Conservation (phyloP, 495 filamentous ascomycete species). For the Rostrohypoxylon terebratum region DNA sequence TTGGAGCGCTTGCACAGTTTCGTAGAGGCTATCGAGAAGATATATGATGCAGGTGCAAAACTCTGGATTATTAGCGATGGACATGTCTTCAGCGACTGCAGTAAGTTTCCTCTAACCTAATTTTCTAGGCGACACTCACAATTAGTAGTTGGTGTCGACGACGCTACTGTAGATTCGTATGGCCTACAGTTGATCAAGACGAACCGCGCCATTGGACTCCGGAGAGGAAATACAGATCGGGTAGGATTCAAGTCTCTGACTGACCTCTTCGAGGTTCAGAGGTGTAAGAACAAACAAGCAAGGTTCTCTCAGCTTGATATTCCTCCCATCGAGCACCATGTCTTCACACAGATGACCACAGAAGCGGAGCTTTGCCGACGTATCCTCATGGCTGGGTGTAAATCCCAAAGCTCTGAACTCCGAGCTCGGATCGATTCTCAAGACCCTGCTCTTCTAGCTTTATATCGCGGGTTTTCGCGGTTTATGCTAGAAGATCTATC, state of each 20-base stretch:
- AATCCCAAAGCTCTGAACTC: constrained; percentile 42
- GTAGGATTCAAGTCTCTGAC: constrained; percentile 47
- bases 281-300: constrained; percentile 7
- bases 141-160: constrained; percentile 53
- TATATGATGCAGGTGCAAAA: constrained; percentile 52
- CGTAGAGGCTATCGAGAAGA: constrained; percentile 43
- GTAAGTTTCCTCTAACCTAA: constrained; percentile 27
- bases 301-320: constrained; percentile 26
- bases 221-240: constrained; percentile 16
- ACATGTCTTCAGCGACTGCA: constrained; percentile 60
- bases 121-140: neutral
- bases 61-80: constrained; percentile 57
- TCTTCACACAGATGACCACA: constrained; percentile 48
- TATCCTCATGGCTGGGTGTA: constrained; percentile 53
- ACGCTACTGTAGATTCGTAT: constrained; percentile 53
- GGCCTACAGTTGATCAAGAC: constrained; percentile 48
- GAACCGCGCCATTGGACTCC: constrained; percentile 44
- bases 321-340: constrained; percentile 42
- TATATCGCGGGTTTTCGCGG: constrained; percentile 59
- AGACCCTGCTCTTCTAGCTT: constrained; percentile 50
- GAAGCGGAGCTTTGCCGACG: constrained; percentile 54
- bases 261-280: constrained; percentile 45
- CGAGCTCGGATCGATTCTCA: constrained; percentile 52
- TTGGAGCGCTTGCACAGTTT: constrained; percentile 51
- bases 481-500: constrained; percentile 62